These are phyloP conservation scores for Neocallimastix lanati DNA, from an alignment of 192 early-diverging fungal species.

Conservation along the genomic window DNA sequence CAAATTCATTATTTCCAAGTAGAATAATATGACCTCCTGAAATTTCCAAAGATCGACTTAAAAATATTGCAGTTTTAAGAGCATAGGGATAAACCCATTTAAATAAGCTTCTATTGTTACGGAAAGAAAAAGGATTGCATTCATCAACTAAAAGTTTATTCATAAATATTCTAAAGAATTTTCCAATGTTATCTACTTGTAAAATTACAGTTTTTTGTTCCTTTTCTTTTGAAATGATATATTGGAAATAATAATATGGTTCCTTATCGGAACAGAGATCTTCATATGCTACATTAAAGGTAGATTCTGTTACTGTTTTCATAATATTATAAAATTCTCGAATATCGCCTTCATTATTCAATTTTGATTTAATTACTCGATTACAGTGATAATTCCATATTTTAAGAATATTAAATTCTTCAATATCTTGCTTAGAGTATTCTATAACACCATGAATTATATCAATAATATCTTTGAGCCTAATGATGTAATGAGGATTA, in stretches of 20 bases:
- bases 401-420: neutral
- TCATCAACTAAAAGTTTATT: neutral
- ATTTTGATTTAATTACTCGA: neutral
- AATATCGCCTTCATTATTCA: neutral
- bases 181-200: neutral
- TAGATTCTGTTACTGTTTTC: neutral
- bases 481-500: neutral
- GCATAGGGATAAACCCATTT: neutral
- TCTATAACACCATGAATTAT: neutral
- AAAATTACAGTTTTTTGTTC: neutral
- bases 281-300: neutral
- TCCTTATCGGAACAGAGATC: neutral
- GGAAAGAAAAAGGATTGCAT: neutral
- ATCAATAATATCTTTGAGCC: neutral
- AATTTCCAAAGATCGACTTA: neutral
- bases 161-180: neutral
- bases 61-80: neutral
- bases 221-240: neutral
- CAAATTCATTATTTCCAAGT: neutral
- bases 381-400: neutral
- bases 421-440: neutral
- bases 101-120: neutral
- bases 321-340: neutral
- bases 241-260: neutral
- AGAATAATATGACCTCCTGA: neutral